These are phyloP conservation scores for Dentipellis fragilis DNA, from an alignment of 768 basidiomycete genomes.

Conservation along the genomic window DNA sequence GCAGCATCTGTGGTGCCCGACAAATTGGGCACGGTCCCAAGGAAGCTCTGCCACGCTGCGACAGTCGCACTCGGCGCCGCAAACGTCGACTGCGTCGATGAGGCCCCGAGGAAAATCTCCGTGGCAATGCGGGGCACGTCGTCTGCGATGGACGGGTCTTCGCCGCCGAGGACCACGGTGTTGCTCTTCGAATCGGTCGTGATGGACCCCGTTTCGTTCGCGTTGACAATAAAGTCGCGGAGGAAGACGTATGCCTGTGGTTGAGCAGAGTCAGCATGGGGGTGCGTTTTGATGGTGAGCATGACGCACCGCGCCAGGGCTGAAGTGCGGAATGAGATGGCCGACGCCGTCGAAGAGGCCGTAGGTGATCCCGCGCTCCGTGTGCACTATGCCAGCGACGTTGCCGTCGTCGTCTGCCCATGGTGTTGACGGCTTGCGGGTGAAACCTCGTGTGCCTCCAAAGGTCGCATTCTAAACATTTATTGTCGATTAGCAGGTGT, in stretches of 20 bases:
- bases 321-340: conserved; percentile 27
- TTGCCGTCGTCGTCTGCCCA: conserved; percentile 53
- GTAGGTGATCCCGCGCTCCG: conserved; percentile 55
- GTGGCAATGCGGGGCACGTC: conserved; percentile 43
- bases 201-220: conserved; percentile 50
- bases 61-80: conserved; percentile 21
- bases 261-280: neutral
- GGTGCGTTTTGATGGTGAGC: conserved; percentile 20
- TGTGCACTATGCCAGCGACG: conserved; percentile 61
- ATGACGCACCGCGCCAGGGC: conserved; percentile 39
- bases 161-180: conserved; percentile 37
- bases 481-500: neutral
- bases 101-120: conserved; percentile 45
- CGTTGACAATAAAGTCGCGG: conserved; percentile 60
- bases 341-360: conserved; percentile 28
- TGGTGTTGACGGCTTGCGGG: conserved; percentile 53
- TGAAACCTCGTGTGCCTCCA: conserved; percentile 68
- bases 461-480: conserved; percentile 61
- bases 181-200: conserved; percentile 17
- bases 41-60: conserved; percentile 22
- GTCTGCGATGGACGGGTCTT: conserved; percentile 32
- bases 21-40: conserved; percentile 13
- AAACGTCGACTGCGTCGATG: conserved; percentile 17
- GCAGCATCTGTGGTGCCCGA: too few species aligned
- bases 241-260: conserved; percentile 48